Percentiles rank a stretch among this genome's conserved stretches.
phyloP scores from a whole-genome alignment of 1,284 basidiomycete species.

The Fistulina hepatica region DNA sequence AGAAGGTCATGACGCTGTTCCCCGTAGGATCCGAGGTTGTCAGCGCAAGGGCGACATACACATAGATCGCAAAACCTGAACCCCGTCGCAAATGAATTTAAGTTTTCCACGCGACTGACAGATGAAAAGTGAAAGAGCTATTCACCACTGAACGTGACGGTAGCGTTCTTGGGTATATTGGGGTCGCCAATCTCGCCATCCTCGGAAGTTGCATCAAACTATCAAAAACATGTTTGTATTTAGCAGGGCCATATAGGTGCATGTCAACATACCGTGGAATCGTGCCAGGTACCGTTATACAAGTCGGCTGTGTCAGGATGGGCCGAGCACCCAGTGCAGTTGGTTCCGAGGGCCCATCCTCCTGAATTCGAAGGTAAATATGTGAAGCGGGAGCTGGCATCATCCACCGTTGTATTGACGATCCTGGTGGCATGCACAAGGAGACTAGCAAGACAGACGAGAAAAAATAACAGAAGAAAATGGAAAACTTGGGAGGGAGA shows the following conservation, averaged over 20 bases:
- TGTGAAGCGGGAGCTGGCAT: too few species aligned
- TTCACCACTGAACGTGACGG: slow-evolving; percentile 16
- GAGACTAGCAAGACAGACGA: too few species aligned
- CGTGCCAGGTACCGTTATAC: slow-evolving; percentile 10
- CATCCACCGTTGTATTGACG: too few species aligned
- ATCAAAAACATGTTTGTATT: slow-evolving; percentile 15
- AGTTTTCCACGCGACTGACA: too few species aligned
- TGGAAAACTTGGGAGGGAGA: too few species aligned
- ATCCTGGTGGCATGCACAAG: too few species aligned
- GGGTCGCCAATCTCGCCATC: slow-evolving; percentile 11
- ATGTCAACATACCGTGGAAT: slow-evolving; percentile 8
- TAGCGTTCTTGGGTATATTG: slow-evolving; percentile 11
- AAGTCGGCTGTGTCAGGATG: slow-evolving; percentile 15
- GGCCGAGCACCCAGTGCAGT: slow-evolving; percentile 18
- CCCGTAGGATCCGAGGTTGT: slow-evolving; percentile 14
- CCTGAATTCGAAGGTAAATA: too few species aligned
- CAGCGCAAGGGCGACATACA: slow-evolving; percentile 22
- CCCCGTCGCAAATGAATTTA: not conserved
- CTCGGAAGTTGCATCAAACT: slow-evolving; percentile 11
- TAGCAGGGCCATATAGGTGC: not conserved
- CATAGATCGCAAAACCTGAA: slow-evolving; percentile 23
- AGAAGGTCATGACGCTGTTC: slow-evolving; percentile 27
- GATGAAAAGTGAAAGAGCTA: too few species aligned
- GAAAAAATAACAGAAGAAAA: too few species aligned
- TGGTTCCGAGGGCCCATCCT: too few species aligned